A percentile compares a stretch with the other conserved stretches of the same genome.
These are phyloP conservation scores for Malbranchea zuffiana DNA, from an alignment of 2,329 filamentous ascomycete genomes.

Conservation along the genomic window DNA sequence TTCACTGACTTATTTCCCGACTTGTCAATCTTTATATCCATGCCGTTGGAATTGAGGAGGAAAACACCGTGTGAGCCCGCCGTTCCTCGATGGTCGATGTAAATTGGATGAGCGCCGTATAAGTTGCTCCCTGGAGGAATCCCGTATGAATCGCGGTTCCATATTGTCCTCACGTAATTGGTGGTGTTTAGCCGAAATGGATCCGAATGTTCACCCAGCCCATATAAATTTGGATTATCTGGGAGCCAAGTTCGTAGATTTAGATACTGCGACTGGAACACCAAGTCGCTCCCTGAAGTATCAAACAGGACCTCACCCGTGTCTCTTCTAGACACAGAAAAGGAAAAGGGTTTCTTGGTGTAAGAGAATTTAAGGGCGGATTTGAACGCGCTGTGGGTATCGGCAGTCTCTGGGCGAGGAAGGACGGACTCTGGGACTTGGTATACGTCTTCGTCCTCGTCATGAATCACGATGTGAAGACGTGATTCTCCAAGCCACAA, in stretches of 20 bases:
- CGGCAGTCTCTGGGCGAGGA: constrained; percentile 41
- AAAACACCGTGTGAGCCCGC: constrained; percentile 52
- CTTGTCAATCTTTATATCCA: constrained; percentile 59
- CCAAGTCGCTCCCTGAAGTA: constrained; percentile 49
- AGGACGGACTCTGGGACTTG: constrained; percentile 57
- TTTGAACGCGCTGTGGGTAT: constrained; percentile 20
- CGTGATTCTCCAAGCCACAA: constrained; percentile 39
- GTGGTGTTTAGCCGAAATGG: constrained; percentile 53
- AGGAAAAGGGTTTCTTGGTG: constrained; percentile 49
- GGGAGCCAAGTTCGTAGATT: constrained; percentile 57
- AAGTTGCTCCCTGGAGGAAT: constrained; percentile 50
- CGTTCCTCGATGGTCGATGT: constrained; percentile 51
- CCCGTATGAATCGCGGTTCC: constrained; percentile 51
- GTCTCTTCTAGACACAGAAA: constrained; percentile 38
- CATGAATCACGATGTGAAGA: constrained; percentile 58
- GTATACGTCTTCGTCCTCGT: constrained; percentile 52
- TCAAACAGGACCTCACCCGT: constrained; percentile 44
- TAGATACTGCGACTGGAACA: constrained; percentile 67
- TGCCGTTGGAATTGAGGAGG: constrained; percentile 55
- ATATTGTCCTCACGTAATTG: constrained; percentile 54
- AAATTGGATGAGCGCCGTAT: constrained; percentile 58
- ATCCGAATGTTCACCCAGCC: constrained; percentile 62
- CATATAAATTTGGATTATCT: constrained; percentile 55
- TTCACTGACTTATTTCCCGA: constrained; percentile 24
- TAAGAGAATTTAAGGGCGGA: constrained; percentile 45